Evolutionary conservation across 2,329 filamentous ascomycete genomes (phyloP).

Genomic region (Paradendryphiella salina): DNA sequence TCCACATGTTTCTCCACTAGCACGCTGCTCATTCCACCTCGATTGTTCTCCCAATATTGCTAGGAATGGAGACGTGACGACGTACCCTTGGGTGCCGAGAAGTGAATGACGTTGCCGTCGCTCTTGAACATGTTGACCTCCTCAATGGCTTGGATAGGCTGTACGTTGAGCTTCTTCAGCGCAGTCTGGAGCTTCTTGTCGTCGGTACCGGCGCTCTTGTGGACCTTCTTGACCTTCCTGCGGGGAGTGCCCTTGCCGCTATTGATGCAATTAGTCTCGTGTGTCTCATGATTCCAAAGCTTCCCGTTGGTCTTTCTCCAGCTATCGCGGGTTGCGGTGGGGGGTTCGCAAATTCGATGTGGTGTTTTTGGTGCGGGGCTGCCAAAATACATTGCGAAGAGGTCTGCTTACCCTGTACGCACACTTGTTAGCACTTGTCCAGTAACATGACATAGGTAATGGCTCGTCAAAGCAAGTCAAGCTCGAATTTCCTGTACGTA

Average conservation of each 20-base stretch:
- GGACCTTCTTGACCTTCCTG: constrained; percentile 97
- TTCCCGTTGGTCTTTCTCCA: not conserved
- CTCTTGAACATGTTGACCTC: constrained; percentile 99
- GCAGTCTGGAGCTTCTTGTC: constrained; percentile 99
- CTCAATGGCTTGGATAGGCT: constrained; percentile 99
- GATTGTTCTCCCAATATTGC: not conserved
- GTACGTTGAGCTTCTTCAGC: constrained; percentile 99
- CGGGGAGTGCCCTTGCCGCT: constrained; percentile 98
- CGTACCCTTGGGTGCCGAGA: constrained; percentile 94
- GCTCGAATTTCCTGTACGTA: constrained; percentile 32
- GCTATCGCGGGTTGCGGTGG: constrained; percentile 2
- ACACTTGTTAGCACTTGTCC: constrained; percentile 27
- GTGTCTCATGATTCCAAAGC: constrained; percentile 1
- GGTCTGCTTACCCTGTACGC: constrained; percentile 40
- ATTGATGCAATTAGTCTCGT: constrained; percentile 34
- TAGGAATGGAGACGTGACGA: constrained; percentile 4
- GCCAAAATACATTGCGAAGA: constrained; percentile 22
- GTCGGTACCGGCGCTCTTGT: constrained; percentile 88
- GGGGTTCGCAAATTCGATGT: constrained; percentile 7
- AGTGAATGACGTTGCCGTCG: constrained; percentile 99
- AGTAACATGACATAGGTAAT: constrained; percentile 13
- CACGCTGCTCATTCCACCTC: not conserved
- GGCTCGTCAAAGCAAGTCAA: not conserved
- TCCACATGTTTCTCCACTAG: not conserved
- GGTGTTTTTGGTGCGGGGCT: constrained; percentile 22